Evolutionary conservation across 495 filamentous ascomycete genomes (phyloP).

Genomic region (Terfezia boudieri): DNA sequence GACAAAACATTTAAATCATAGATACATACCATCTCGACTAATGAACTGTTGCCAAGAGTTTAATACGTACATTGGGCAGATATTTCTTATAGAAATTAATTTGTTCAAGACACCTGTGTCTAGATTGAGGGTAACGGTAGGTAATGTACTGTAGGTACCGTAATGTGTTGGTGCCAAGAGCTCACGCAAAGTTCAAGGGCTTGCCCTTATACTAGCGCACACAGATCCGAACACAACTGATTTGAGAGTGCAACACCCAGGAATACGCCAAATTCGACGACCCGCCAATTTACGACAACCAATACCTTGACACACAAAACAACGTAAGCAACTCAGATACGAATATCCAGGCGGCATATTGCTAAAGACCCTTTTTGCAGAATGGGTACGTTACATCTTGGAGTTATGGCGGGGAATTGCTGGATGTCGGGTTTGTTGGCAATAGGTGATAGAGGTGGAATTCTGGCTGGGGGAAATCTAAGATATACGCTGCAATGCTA

Average conservation of each 20-base stretch:
- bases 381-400: background rate
- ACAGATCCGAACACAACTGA: background rate
- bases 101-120: too few species aligned
- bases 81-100: too few species aligned
- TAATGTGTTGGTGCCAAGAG: too few species aligned
- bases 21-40: too few species aligned
- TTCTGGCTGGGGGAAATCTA: too few species aligned
- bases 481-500: too few species aligned
- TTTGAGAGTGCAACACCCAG: too few species aligned
- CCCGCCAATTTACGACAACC: background rate
- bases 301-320: background rate
- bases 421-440: background rate
- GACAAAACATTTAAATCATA: too few species aligned
- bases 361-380: background rate
- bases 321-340: background rate
- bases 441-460: background rate
- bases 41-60: too few species aligned
- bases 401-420: background rate
- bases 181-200: background rate
- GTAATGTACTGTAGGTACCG: too few species aligned
- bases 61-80: too few species aligned
- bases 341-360: background rate
- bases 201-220: background rate
- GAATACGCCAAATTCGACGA: background rate
- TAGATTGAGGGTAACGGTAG: too few species aligned